phyloP scores from a whole-genome alignment of 1,284 basidiomycete genomes.

The Xanthoconium separans region DNA sequence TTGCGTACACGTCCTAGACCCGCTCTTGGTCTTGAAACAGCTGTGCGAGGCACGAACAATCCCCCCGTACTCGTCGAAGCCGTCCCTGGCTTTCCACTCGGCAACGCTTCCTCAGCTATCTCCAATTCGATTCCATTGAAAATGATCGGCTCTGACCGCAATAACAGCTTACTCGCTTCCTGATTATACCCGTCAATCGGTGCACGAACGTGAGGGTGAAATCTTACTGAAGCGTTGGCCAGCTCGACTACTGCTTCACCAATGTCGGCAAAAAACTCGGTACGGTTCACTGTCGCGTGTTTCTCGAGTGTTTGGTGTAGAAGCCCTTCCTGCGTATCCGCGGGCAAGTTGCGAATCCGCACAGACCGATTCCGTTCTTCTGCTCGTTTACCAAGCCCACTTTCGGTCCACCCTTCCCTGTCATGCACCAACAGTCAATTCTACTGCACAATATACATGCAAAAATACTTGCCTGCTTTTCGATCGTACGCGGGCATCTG shows the following conservation, averaged over 20 bases:
- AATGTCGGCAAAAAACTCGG: slow-evolving; percentile 70
- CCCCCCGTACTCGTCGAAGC: slow-evolving; percentile 43
- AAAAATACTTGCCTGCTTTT: slow-evolving; percentile 45
- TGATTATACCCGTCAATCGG: slow-evolving; percentile 31
- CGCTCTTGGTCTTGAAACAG: slow-evolving; percentile 64
- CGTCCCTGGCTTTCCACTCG: slow-evolving; percentile 36
- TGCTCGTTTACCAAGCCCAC: slow-evolving; percentile 55
- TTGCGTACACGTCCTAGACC: slow-evolving; percentile 59
- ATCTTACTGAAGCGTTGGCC: slow-evolving; percentile 66
- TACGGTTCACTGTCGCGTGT: slow-evolving; percentile 64
- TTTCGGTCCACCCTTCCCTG: slow-evolving; percentile 47
- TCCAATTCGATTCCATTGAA: slow-evolving; percentile 60
- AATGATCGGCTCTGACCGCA: slow-evolving; percentile 64
- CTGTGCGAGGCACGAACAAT: slow-evolving; percentile 62
- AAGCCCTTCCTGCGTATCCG: slow-evolving; percentile 78
- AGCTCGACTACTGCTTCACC: slow-evolving; percentile 80
- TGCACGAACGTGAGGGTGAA: background rate
- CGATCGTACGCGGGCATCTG: slow-evolving; percentile 67
- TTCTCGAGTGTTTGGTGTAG: slow-evolving; percentile 88
- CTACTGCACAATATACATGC: background rate
- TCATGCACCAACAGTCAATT: background rate
- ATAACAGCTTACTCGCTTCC: slow-evolving; percentile 78
- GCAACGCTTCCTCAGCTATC: slow-evolving; percentile 52
- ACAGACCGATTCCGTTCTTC: slow-evolving; percentile 72
- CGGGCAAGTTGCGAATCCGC: slow-evolving; percentile 72